Evolutionary conservation across 805 yeast species (phyloP).

Genomic region (Candida dajiaensis): DNA sequence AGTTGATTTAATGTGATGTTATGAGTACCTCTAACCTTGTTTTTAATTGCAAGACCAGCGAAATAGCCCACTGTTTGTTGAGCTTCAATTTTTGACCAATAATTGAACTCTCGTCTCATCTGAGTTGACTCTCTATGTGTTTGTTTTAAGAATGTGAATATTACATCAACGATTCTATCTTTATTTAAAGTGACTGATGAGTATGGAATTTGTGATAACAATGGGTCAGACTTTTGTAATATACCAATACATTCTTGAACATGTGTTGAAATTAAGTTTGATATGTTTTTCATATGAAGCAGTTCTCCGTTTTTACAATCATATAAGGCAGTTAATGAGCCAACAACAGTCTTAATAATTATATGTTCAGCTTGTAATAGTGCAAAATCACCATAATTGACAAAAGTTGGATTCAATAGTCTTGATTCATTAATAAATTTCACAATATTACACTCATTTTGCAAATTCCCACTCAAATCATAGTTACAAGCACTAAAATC

Average conservation of each 20-base stretch:
- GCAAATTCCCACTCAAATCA: conserved; percentile 20
- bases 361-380: conserved; percentile 60
- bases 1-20: conserved; percentile 13
- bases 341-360: conserved; percentile 61
- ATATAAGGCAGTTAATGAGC: conserved; percentile 59
- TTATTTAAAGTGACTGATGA: conserved; percentile 21
- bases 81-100: conserved; percentile 10
- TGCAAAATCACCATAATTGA: conserved; percentile 30
- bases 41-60: conserved; percentile 9
- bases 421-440: conserved; percentile 20
- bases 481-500: conserved; percentile 15
- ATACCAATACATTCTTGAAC: conserved; percentile 46
- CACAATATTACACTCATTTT: conserved; percentile 19
- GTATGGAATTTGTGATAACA: conserved; percentile 14
- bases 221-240: conserved; percentile 24
- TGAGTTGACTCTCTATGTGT: conserved; percentile 9
- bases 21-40: conserved; percentile 9
- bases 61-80: conserved; percentile 19
- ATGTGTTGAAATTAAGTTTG: conserved; percentile 32
- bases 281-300: conserved; percentile 31
- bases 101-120: conserved; percentile 9
- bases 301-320: conserved; percentile 65
- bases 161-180: conserved; percentile 30
- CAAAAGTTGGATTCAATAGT: conserved; percentile 27
- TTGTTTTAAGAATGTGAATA: conserved; percentile 24